Evolutionary conservation across 2,329 filamentous ascomycete species (phyloP).

Genomic region (Coniochaeta sp.): DNA sequence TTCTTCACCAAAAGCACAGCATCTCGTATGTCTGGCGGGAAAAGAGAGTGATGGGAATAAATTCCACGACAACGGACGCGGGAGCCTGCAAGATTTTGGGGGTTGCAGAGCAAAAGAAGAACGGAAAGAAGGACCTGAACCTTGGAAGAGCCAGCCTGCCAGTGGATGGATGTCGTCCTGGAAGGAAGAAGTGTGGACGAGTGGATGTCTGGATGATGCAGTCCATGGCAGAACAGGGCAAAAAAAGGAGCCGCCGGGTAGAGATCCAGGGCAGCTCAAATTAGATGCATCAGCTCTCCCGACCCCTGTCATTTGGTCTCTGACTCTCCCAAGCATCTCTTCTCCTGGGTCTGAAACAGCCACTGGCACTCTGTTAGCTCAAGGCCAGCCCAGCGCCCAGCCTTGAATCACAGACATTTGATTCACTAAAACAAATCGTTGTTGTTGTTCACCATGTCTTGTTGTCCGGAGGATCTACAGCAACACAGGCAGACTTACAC

Average conservation of each 20-base stretch:
- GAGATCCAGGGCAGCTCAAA: neutral
- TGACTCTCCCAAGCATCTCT: neutral
- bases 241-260: too few species aligned
- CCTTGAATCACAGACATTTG: too few species aligned
- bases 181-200: neutral
- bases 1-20: neutral
- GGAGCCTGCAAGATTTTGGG: neutral
- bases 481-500: too few species aligned
- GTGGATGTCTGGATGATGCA: too few species aligned
- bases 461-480: too few species aligned
- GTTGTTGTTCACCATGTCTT: too few species aligned
- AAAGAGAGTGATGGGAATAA: neutral
- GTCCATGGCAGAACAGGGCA: too few species aligned
- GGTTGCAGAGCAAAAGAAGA: too few species aligned
- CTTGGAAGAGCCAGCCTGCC: neutral
- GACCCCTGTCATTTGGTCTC: too few species aligned
- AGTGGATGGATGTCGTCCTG: too few species aligned
- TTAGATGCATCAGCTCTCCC: neutral
- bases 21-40: neutral
- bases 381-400: neutral
- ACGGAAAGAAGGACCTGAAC: neutral
- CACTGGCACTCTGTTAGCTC: neutral
- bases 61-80: neutral
- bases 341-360: conserved; percentile 1
- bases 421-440: too few species aligned